Evolutionary conservation across 768 basidiomycete species (phyloP).

Genomic region (Albatrellus ellisii): DNA sequence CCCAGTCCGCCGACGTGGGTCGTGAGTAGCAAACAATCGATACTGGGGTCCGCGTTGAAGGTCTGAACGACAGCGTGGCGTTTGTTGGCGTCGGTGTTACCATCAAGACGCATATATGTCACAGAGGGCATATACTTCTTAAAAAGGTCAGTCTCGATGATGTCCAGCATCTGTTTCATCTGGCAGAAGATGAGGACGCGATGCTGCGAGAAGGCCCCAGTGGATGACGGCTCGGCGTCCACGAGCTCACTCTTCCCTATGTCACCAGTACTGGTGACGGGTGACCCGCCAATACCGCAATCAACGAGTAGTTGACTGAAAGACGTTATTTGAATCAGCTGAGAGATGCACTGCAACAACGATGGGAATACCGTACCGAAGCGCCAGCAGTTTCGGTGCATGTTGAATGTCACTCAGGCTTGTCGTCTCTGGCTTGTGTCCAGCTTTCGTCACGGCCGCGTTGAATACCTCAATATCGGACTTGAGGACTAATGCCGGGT

Average conservation of each 20-base stretch:
- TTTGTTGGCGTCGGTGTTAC: slow-evolving; percentile 82
- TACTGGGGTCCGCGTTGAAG: slow-evolving; percentile 95
- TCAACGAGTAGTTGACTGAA: slow-evolving; percentile 83
- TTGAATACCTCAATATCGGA: slow-evolving; percentile 37
- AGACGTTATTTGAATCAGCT: slow-evolving; percentile 1
- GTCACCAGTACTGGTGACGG: slow-evolving; percentile 31
- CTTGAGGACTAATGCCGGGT: slow-evolving; percentile 86
- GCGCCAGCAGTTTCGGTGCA: slow-evolving; percentile 86
- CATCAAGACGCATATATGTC: slow-evolving; percentile 97
- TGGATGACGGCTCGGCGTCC: slow-evolving; percentile 35
- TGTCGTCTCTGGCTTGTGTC: slow-evolving; percentile 26
- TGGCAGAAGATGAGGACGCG: slow-evolving; percentile 99
- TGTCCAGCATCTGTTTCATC: slow-evolving; percentile 98
- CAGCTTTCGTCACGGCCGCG: slow-evolving; percentile 42
- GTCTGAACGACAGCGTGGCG: slow-evolving; percentile 96
- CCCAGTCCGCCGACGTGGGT: slow-evolving; percentile 97
- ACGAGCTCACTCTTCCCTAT: slow-evolving; percentile 53
- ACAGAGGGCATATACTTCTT: slow-evolving; percentile 86
- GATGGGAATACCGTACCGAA: slow-evolving; percentile 48
- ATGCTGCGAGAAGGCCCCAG: slow-evolving; percentile 73
- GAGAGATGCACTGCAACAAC: too few species aligned
- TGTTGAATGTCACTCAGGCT: slow-evolving; percentile 70
- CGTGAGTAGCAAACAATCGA: slow-evolving; percentile 90
- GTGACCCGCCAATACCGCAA: slow-evolving; percentile 72
- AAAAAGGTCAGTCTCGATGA: slow-evolving; percentile 92